phyloP scores from a whole-genome alignment of 1,284 basidiomycete species.

The Cutaneotrichosporon cavernicola region DNA sequence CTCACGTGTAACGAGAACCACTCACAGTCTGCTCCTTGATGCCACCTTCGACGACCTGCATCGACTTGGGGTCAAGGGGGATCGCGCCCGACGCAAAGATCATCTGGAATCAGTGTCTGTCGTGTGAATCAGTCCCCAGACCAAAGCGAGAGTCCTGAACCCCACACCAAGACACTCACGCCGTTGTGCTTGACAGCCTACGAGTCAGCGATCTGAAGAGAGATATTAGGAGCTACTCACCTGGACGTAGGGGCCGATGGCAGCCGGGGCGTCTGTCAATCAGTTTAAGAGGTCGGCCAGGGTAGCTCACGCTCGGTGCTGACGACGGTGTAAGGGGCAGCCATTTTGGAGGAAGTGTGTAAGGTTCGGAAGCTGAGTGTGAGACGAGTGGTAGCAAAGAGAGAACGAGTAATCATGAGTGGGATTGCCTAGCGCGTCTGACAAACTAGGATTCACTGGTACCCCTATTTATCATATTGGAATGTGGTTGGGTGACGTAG shows the following conservation, averaged over 20 bases:
- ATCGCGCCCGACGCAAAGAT: conserved; percentile 90
- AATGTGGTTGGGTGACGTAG: neutral
- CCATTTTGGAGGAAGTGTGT: conserved; percentile 25
- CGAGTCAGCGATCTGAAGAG: conserved; percentile 10
- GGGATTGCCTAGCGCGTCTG: too few species aligned
- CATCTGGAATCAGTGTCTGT: conserved; percentile 47
- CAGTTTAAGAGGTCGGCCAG: conserved; percentile 4
- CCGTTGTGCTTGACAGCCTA: conserved; percentile 81
- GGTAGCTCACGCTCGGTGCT: conserved; percentile 43
- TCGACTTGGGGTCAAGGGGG: conserved; percentile 73
- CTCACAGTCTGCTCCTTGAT: conserved; percentile 74
- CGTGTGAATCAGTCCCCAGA: neutral
- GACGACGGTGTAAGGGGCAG: conserved; percentile 52
- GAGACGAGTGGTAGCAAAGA: neutral
- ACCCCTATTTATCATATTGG: neutral
- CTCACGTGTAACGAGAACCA: conserved; percentile 4
- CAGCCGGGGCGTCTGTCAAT: conserved; percentile 70
- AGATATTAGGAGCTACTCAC: conserved; percentile 23
- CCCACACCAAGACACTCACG: conserved; percentile 35
- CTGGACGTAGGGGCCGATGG: conserved; percentile 81
- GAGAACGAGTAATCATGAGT: conserved; percentile 1
- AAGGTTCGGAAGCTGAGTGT: conserved; percentile 12
- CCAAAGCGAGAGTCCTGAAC: neutral
- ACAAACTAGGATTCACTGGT: too few species aligned
- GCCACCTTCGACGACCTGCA: conserved; percentile 72